A percentile compares a stretch with the other conserved stretches of the same genome.
Evolutionary conservation across 2,329 filamentous ascomycete genomes (phyloP).

Genomic region (Tolypocladium album): DNA sequence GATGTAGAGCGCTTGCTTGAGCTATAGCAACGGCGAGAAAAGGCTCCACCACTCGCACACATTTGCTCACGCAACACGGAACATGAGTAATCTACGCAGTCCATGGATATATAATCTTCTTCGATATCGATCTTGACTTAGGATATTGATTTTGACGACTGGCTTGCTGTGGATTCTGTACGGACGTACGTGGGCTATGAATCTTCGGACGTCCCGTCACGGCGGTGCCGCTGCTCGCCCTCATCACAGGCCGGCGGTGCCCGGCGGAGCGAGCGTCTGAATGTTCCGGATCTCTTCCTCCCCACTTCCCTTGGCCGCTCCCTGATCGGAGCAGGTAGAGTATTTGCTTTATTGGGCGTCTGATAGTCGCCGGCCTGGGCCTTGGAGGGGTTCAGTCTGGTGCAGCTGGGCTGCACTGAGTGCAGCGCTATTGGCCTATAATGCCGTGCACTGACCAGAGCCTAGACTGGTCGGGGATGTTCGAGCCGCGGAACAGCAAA

Average conservation of each 20-base stretch:
- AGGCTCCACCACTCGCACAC: background rate
- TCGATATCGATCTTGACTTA: background rate
- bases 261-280: background rate
- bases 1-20: too few relatives aligned
- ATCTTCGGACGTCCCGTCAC: background rate
- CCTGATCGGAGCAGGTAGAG: background rate
- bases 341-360: background rate
- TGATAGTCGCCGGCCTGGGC: background rate
- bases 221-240: background rate
- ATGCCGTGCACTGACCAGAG: background rate
- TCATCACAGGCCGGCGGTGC: background rate
- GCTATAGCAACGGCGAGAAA: background rate
- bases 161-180: background rate
- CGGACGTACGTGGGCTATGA: background rate
- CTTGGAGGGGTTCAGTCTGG: background rate
- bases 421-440: background rate
- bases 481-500: background rate
- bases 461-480: background rate
- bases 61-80: background rate
- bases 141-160: background rate
- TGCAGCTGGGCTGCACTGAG: background rate
- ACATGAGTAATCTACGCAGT: background rate
- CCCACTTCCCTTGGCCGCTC: background rate
- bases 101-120: background rate
- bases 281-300: background rate